Percentiles rank a stretch among this genome's conserved stretches.
phyloP scores from a whole-genome alignment of 1,284 basidiomycete genomes.

The Inonotus hispidus region DNA sequence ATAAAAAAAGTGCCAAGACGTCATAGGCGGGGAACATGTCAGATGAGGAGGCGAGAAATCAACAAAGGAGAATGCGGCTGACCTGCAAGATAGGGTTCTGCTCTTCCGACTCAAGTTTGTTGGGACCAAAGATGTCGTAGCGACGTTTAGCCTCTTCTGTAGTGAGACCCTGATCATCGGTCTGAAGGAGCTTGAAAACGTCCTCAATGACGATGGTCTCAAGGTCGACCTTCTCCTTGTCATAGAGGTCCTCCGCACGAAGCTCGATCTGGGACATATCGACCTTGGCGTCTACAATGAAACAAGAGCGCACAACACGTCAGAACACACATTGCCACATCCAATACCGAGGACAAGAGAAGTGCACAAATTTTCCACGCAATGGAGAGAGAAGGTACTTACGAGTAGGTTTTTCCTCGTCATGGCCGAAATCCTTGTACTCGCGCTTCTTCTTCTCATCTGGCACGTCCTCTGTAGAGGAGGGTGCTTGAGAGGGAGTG shows the following conservation, averaged over 20 bases:
- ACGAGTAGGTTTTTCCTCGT: slow-evolving; percentile 67
- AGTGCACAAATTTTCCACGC: too few species aligned
- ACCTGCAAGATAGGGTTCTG: slow-evolving; percentile 85
- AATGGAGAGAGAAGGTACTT: slow-evolving; percentile 30
- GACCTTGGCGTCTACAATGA: slow-evolving; percentile 68
- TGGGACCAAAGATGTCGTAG: slow-evolving; percentile 93
- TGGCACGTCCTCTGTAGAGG: slow-evolving; percentile 24
- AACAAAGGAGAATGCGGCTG: slow-evolving; percentile 20
- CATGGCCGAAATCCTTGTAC: slow-evolving; percentile 89
- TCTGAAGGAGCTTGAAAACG: slow-evolving; percentile 94
- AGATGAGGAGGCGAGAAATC: background rate
- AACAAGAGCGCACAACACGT: background rate
- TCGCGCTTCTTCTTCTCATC: slow-evolving; percentile 81
- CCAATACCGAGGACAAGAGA: background rate
- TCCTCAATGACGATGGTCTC: slow-evolving; percentile 97
- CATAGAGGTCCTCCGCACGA: slow-evolving; percentile 92
- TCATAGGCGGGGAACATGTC: slow-evolving; percentile 1
- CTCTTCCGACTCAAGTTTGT: slow-evolving; percentile 90
- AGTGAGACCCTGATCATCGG: slow-evolving; percentile 74
- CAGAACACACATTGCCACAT: background rate
- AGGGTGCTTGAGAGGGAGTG: slow-evolving; percentile 25
- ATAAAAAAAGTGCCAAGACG: slow-evolving; percentile 1
- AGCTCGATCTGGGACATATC: slow-evolving; percentile 89
- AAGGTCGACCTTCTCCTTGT: slow-evolving; percentile 98
- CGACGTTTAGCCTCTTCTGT: slow-evolving; percentile 76